phyloP scores from a whole-genome alignment of 1,284 basidiomycete genomes.

The Boletus semigastroideus region DNA sequence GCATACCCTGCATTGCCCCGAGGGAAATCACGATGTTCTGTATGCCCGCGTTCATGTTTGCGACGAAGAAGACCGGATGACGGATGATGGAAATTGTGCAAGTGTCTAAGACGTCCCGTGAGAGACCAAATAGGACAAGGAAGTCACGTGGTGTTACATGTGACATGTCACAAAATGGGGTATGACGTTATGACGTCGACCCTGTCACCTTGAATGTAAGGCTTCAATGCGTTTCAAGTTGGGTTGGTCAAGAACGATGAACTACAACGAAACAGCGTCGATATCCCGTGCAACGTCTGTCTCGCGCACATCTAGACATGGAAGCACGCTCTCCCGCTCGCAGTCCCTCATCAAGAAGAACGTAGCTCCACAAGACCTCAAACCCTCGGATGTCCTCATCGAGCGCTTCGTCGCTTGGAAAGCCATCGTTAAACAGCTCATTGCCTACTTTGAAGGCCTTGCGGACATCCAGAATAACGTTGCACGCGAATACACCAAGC shows the following conservation, averaged over 20 bases:
- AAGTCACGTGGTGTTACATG: slow-evolving; percentile 21
- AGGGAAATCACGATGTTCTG: slow-evolving; percentile 84
- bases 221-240: neutral
- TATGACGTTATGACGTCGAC: slow-evolving; percentile 27
- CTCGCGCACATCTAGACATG: slow-evolving; percentile 60
- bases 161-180: slow-evolving; percentile 28
- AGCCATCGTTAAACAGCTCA: slow-evolving; percentile 93
- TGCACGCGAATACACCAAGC: slow-evolving; percentile 91
- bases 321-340: slow-evolving; percentile 70
- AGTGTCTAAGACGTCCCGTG: neutral
- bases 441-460: slow-evolving; percentile 86
- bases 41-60: slow-evolving; percentile 52
- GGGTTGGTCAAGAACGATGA: slow-evolving; percentile 21
- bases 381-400: slow-evolving; percentile 95
- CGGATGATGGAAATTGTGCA: slow-evolving; percentile 5
- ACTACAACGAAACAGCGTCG: slow-evolving; percentile 48
- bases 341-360: slow-evolving; percentile 91
- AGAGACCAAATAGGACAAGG: slow-evolving; percentile 7
- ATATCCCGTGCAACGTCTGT: slow-evolving; percentile 70
- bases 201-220: too few relatives aligned
- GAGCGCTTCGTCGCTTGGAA: slow-evolving; percentile 95
- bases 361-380: slow-evolving; percentile 85
- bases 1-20: slow-evolving; percentile 83
- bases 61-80: slow-evolving; percentile 13
- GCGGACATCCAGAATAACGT: slow-evolving; percentile 96